phyloP scores from a whole-genome alignment of 306 rosid genomes.

The Medicago arabica region DNA sequence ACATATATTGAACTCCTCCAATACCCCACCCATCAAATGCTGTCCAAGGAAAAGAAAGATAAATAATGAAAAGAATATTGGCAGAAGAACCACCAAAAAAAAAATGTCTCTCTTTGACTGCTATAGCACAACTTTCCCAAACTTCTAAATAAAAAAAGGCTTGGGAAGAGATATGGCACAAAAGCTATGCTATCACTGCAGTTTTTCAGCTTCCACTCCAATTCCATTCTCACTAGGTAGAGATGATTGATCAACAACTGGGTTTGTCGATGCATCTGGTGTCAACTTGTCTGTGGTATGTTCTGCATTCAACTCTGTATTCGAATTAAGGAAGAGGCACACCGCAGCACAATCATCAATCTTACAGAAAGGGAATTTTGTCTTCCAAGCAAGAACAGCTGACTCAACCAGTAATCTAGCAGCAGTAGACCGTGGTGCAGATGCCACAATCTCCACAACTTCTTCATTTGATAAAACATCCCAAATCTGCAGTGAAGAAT shows the following conservation, averaged over 20 bases:
- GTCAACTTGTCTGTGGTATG: constrained; percentile 33
- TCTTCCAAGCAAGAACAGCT: constrained; percentile 74
- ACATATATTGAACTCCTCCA: constrained; percentile 22
- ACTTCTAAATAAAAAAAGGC: constrained; percentile 54
- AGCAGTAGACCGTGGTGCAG: constrained; percentile 62
- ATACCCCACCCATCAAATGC: constrained; percentile 39
- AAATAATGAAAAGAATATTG: constrained; percentile 51
- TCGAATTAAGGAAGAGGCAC: constrained; percentile 72
- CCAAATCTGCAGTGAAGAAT: constrained; percentile 66
- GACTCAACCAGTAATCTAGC: constrained; percentile 70
- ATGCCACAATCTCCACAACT: constrained; percentile 80
- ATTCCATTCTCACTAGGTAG: constrained; percentile 42
- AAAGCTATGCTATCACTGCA: constrained; percentile 41
- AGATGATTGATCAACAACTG: constrained; percentile 42
- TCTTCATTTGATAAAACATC: constrained; percentile 88
- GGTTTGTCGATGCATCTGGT: constrained; percentile 34
- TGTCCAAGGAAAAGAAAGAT: constrained; percentile 46
- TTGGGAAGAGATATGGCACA: constrained; percentile 46
- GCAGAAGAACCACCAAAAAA: constrained; percentile 46
- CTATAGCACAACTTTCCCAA: constrained; percentile 44
- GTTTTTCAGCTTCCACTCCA: constrained; percentile 41
- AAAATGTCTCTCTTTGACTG: constrained; percentile 41
- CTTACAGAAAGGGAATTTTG: constrained; percentile 67
- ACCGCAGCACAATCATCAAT: constrained; percentile 91
- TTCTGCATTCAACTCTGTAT: constrained; percentile 37